Conservation (phyloP, 352 stramenopile genomes). For the Phytopythium delawarense region DNA sequence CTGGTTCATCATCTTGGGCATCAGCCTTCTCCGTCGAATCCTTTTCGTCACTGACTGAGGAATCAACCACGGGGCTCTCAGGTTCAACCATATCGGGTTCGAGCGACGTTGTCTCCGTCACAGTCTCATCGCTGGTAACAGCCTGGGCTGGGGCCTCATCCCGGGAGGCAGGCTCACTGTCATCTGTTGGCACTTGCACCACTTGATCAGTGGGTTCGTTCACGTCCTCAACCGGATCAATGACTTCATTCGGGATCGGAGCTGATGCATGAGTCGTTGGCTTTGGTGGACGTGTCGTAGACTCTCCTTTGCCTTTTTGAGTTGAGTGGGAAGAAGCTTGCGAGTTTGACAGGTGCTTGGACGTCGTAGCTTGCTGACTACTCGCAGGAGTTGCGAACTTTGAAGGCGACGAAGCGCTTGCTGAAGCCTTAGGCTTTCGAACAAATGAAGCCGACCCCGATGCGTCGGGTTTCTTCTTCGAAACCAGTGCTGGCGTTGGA, state of each 20-base stretch:
- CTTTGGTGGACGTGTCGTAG: not conserved
- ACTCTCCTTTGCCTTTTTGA: not conserved
- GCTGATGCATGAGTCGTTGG: not conserved
- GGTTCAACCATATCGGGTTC: not conserved
- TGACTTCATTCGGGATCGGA: not conserved
- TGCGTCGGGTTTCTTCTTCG: not conserved
- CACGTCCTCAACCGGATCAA: not conserved
- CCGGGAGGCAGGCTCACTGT: not conserved
- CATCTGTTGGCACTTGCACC: not conserved
- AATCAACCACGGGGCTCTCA: not conserved
- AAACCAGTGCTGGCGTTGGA: not conserved
- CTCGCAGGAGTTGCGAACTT: not conserved
- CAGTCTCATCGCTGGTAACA: too few relatives aligned
- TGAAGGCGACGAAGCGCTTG: not conserved
- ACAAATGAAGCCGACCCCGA: not conserved
- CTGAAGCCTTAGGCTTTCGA: not conserved
- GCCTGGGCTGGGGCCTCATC: too few relatives aligned
- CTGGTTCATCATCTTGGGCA: not conserved
- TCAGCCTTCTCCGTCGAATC: not conserved
- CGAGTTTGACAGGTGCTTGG: not conserved
- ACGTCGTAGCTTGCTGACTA: not conserved
- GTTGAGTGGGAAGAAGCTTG: not conserved
- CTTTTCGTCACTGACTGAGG: not conserved
- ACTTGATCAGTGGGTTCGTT: not conserved
- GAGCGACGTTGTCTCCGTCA: too few relatives aligned